Base-by-base conservation (phyloP, 805 yeast species). In the Gaillardinia entomophila region DNA sequence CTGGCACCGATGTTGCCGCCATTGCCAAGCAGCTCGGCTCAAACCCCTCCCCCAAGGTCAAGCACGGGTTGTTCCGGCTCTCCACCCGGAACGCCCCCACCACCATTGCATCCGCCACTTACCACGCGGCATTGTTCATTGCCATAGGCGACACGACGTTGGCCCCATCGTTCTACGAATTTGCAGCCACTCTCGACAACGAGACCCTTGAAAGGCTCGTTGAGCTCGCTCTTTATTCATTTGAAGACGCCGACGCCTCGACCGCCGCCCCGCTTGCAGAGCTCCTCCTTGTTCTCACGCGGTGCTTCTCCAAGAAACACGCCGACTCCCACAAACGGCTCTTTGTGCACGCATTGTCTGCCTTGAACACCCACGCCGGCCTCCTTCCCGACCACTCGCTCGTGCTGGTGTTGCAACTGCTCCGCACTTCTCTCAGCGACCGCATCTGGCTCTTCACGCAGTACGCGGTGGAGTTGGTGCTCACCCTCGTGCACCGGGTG, bases 401-500 rank as follows among this genome's bases (percentile, higher is more conserved):
- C 1, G 8, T 34, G 6, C 14, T 29, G 1, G 33, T 57, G 12
- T 31, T 57, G 25, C 16, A 15, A 3, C 32, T 47, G 2, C 22
- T 82, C 16, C 74, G 66, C 37, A 32, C 45, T 0, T 37, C 73
- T 6, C 52, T 82, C 12, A 55, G 71, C 7, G 73, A 73, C 5
- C 68, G 71, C 33, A 43, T 72, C 0, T 76, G 84, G 81, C 42
- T 73, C 1, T 66, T 85, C 30, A 62, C 75, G 3, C 96, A 86
- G 51, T 82, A 80, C 48, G 52, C 75, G 0, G 57, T 79, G 13
- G 96, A 86, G 51, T 46, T 70, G 22, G 50, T 75, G 0, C 42
- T 83, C 10, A 57, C 70, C 3, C 40, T 71, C 12, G 41, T 68
- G 3, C 48, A 66, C 3, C 48, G 53, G 25, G 33, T 57, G 4